phyloP scores from a whole-genome alignment of 495 filamentous ascomycete genomes.

The Sporormia fimetaria region DNA sequence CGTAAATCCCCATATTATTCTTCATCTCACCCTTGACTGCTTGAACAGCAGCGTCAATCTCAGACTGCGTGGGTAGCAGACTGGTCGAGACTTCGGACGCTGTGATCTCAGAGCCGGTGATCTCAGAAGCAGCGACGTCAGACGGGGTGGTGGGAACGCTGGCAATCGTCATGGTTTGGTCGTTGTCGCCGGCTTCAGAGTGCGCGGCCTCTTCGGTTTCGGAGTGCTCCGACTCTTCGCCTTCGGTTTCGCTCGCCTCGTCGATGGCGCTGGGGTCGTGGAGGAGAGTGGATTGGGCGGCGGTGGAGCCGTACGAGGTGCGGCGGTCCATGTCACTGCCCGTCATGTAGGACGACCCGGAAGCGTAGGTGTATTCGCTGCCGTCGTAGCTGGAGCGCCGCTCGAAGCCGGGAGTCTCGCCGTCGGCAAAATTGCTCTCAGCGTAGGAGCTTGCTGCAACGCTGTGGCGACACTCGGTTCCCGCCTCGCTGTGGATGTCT shows the following conservation, averaged over 20 bases:
- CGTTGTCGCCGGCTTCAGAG: conserved; percentile 2
- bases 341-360: conserved; percentile 41
- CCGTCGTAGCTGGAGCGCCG: conserved; percentile 45
- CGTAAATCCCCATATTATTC: conserved; percentile 21
- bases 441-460: conserved; percentile 22
- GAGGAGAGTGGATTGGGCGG: conserved; percentile 27
- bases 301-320: conserved; percentile 41
- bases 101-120: background rate
- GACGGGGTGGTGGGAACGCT: conserved; percentile 1
- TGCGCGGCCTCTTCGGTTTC: conserved; percentile 11
- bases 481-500: conserved; percentile 39
- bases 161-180: background rate
- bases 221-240: conserved; percentile 4
- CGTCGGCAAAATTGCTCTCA: conserved; percentile 27
- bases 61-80: conserved; percentile 3
- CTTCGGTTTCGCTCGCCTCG: conserved; percentile 22
- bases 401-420: conserved; percentile 36
- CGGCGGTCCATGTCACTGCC: conserved; percentile 38
- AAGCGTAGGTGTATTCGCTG: conserved; percentile 38
- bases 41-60: conserved; percentile 6
- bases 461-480: conserved; percentile 38
- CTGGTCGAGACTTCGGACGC: no score
- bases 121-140: conserved; percentile 6
- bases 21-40: conserved; percentile 14
- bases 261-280: conserved; percentile 27